These are phyloP conservation scores for Stachybotrys chlorohalonatus DNA, from an alignment of 2,329 filamentous ascomycete species.

Conservation along the genomic window DNA sequence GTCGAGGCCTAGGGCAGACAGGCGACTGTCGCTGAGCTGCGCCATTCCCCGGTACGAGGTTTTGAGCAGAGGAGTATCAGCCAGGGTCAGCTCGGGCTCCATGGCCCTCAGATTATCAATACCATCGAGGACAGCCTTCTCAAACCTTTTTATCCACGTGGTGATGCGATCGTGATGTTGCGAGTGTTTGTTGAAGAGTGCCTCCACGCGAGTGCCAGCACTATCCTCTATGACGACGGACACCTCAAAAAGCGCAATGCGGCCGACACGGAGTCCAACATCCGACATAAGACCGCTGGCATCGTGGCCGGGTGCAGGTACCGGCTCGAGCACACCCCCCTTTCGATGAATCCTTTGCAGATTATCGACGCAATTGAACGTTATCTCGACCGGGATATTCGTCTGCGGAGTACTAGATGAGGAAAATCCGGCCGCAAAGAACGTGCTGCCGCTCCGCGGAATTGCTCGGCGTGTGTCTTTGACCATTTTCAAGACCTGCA, in stretches of 20 bases:
- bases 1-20: conserved; percentile 29
- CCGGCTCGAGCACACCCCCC: conserved; percentile 39
- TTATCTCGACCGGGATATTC: conserved; percentile 45
- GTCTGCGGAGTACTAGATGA: conserved; percentile 18
- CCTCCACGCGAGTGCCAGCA: conserved; percentile 31
- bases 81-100: conserved; percentile 37
- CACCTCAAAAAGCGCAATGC: conserved; percentile 42
- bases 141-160: conserved; percentile 38
- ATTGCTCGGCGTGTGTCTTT: conserved; percentile 42
- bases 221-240: conserved; percentile 36
- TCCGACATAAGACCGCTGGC: conserved; percentile 30
- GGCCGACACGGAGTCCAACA: conserved; percentile 34
- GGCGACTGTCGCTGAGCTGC: conserved; percentile 31
- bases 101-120: conserved; percentile 30
- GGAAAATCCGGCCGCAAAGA: conserved; percentile 38
- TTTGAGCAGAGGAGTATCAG: conserved; percentile 38
- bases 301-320: conserved; percentile 28
- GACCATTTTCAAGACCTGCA: conserved; percentile 40
- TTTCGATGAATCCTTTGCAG: conserved; percentile 37
- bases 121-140: conserved; percentile 34
- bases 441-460: conserved; percentile 33
- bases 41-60: conserved; percentile 36
- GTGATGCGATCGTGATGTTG: conserved; percentile 32
- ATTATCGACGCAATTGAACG: conserved; percentile 47
- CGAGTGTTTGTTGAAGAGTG: conserved; percentile 33